Evolutionary conservation across 768 basidiomycete species (phyloP), one percentile per base, ranked within the genome.

Genomic region (Calocybe cyanea): DNA sequence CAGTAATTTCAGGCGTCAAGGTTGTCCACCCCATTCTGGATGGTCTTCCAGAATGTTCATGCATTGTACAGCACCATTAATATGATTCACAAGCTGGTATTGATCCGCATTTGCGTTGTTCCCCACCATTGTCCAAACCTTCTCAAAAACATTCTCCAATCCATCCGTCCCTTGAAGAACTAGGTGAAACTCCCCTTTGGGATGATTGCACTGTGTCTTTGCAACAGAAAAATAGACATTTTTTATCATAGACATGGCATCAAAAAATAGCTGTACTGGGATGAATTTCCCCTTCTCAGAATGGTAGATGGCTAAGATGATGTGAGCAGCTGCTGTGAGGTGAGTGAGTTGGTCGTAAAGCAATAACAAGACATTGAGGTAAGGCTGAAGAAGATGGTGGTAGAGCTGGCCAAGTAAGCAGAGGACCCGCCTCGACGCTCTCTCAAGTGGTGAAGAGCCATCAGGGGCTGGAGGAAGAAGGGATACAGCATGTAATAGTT

Each of bases 131-230:
- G 67, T 69, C 0, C 64, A 44, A 19, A 68, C 51, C n/a, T 65
- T 59, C 0, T 67, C 67, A 52, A 70, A 72, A 0, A 65, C 44
- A 32, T 32, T 32, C 48, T 72, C 64, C 0, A 70, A 56, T 0
- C 63, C 53, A 53, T 73, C 66, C 0, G 69, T 72, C 7, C 71
- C 70, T 4, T 71, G 46, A 0, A 70, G 57, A 7, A 66, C 63
- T 2, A 72, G 23, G 43, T 51, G 70, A 40, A 73, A 70, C 39
- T 52, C 18, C 0, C 57, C 53, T 32, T 62, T 44, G 0, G 66
- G 63, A 46, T 61, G 43, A 33, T 70, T 58, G 10, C 62, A 45
- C 40, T 71, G 65, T 3, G 59, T 45, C 43, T 71, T 73, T 1
- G 63, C 68, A 17, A 70, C 58, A 36, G 67, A 71, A 46, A 70